Base-by-base conservation (phyloP, 768 basidiomycete genomes). In the Amanita polypyramis region DNA sequence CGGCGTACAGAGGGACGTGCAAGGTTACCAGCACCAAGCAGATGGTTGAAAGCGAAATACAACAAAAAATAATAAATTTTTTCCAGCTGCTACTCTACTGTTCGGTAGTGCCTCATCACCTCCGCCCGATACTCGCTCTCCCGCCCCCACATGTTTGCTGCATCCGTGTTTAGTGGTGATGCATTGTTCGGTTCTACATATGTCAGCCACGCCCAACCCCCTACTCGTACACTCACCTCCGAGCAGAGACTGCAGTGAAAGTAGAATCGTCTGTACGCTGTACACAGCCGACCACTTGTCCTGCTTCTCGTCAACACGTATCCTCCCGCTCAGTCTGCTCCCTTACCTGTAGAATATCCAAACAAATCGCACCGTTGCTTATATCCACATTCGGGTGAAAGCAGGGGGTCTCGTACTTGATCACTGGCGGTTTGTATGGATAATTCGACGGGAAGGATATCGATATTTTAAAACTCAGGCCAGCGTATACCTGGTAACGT, bases 261-360 rank as follows among this genome's bases (percentile, higher is more conserved):
- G 67, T 15, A 95, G 74, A 35, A 95, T 85, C 0, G 89, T 92
- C 54, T 91, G 87, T 30, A 93, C 91, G 51, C 86, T 89, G 63
- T 94, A 91, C 1, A 93, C 85, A 5, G 92, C 90, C 2, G 87
- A 89, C 92, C 91, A 94, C 59, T 92, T 88, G 64, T 92, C 89
- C 85, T 90, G 52, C 35, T 33, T 20, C 23, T 20, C 17, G 23
- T 42, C 40, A 42, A 20, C 17, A 20, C 23, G 25, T 42, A 8
- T 23, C 12, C 19, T 10, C 48, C 61, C 20, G 5, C 5, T 42
- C 11, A 11, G 21, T 4, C 21, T 25, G 5, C 10, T 20, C 21
- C 7, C 67, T 12, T 50, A 79, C 87, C 74, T 93, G 87, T 39
- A 94, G 67, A 56, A 95, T 93, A 60, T 94, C 90, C 36, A 92